Conservation (phyloP, 208 protist species). For the Trichomonas vaginalis region DNA sequence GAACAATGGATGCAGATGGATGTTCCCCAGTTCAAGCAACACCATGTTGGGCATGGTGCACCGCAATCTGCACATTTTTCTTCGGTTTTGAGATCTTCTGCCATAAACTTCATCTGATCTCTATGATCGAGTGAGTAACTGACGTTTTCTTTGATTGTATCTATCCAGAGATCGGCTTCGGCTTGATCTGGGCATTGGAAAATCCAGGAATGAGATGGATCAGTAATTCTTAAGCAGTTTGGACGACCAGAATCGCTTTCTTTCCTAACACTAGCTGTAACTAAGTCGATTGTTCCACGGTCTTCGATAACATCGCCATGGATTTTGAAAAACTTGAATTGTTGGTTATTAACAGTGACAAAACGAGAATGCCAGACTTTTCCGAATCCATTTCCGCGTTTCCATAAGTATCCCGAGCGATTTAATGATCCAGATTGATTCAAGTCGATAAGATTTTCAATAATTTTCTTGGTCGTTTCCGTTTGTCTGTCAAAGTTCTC, state of each 20-base stretch:
- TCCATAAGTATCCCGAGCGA: not conserved
- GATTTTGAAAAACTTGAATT: not conserved
- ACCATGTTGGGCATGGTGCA: slow-evolving; percentile 28
- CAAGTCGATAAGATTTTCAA: not conserved
- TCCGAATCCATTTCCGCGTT: not conserved
- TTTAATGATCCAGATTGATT: not conserved
- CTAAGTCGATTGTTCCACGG: not conserved
- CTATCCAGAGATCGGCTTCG: not conserved
- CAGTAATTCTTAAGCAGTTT: not conserved
- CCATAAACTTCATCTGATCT: not conserved
- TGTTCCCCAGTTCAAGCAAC: slow-evolving; percentile 36
- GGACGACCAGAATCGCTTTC: not conserved
- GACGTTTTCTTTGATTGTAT: not conserved
- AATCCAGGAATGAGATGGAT: not conserved
- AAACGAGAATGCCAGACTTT: not conserved
- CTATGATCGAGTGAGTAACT: not conserved
- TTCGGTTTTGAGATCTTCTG: not conserved
- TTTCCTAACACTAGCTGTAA: not conserved
- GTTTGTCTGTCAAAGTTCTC: not conserved
- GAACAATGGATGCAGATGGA: slow-evolving; percentile 40
- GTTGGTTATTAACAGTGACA: not conserved
- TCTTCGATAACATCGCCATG: not conserved
- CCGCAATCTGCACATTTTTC: not conserved
- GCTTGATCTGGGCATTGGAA: not conserved
- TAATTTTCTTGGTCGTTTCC: not conserved